Conservation (phyloP, 2,329 filamentous ascomycete genomes). For the Aspergillus novofumigatus region DNA sequence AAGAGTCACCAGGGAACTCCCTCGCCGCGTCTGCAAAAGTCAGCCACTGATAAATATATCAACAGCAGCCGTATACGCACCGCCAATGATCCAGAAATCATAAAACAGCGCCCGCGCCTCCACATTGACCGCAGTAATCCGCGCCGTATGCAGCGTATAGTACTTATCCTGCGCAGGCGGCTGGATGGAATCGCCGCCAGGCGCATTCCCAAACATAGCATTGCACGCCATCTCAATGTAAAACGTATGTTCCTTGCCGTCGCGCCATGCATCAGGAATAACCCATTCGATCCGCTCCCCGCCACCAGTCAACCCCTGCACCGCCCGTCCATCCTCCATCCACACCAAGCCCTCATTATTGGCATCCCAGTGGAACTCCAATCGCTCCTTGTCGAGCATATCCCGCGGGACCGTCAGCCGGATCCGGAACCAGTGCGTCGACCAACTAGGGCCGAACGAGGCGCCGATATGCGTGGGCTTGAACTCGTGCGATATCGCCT, state of each 20-base stretch:
- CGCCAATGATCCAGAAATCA: slow-evolving; percentile 89
- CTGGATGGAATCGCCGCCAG: slow-evolving; percentile 79
- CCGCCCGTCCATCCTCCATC: slow-evolving; percentile 80
- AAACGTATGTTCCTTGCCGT: slow-evolving; percentile 81
- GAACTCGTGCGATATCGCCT: slow-evolving; percentile 75
- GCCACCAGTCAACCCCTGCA: slow-evolving; percentile 87
- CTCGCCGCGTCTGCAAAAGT: slow-evolving; percentile 68
- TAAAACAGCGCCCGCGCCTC: slow-evolving; percentile 78
- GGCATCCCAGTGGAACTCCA: slow-evolving; percentile 97
- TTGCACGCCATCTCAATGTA: slow-evolving; percentile 99
- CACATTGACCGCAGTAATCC: slow-evolving; percentile 85
- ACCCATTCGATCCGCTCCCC: slow-evolving; percentile 91
- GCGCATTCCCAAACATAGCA: slow-evolving; percentile 92
- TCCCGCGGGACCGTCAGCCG: slow-evolving; percentile 70
- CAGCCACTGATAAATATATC: background rate
- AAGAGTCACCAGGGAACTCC: slow-evolving; percentile 83
- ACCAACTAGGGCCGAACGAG: slow-evolving; percentile 90
- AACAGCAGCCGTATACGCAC: slow-evolving; percentile 20
- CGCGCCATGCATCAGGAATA: slow-evolving; percentile 72
- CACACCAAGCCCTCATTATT: slow-evolving; percentile 94
- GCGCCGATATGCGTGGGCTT: slow-evolving; percentile 69
- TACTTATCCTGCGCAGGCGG: slow-evolving; percentile 81
- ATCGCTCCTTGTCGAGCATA: slow-evolving; percentile 68
- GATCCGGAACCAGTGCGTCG: slow-evolving; percentile 95
- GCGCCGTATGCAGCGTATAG: slow-evolving; percentile 70